These are phyloP conservation scores for Dactylellina sp. DNA, from an alignment of 2,329 filamentous ascomycete genomes.

Conservation along the genomic window DNA sequence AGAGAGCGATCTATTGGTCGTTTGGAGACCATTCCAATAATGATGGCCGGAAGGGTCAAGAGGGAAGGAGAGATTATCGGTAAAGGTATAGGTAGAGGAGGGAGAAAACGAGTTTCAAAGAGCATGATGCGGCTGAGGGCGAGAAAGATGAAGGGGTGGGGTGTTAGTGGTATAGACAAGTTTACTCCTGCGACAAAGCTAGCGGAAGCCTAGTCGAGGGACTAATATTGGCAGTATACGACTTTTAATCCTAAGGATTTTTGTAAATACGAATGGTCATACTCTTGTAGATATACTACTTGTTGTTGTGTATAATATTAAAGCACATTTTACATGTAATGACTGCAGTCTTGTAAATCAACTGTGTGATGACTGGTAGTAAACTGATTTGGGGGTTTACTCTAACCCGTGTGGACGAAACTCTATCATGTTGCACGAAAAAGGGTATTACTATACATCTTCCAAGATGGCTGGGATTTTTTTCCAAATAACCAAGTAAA, in stretches of 20 bases:
- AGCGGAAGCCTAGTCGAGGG: not conserved
- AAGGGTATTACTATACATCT: constrained; percentile 28
- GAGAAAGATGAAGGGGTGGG: constrained; percentile 49
- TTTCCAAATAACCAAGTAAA: not conserved
- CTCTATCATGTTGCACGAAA: constrained; percentile 32
- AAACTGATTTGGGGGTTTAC: not conserved
- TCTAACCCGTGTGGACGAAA: constrained; percentile 25
- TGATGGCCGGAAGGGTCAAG: constrained; percentile 47
- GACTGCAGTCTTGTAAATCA: too few relatives aligned
- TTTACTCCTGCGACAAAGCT: not conserved
- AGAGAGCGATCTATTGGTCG: constrained; percentile 46
- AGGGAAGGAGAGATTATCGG: constrained; percentile 41
- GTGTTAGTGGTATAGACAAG: constrained; percentile 45
- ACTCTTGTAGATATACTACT: constrained; percentile 35
- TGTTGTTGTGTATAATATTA: constrained; percentile 38
- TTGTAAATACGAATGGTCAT: constrained; percentile 3
- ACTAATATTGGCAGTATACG: not conserved
- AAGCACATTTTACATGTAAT: constrained; percentile 2
- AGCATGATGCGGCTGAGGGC: constrained; percentile 49
- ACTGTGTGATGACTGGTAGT: too few relatives aligned
- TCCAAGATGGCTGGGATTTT: constrained; percentile 11
- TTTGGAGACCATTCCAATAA: constrained; percentile 51
- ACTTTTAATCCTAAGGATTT: not conserved
- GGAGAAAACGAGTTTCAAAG: constrained; percentile 39
- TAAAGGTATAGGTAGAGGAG: constrained; percentile 15